Base-by-base conservation (phyloP, 1,139 yeast species). In the Taphrina wiesneri region DNA sequence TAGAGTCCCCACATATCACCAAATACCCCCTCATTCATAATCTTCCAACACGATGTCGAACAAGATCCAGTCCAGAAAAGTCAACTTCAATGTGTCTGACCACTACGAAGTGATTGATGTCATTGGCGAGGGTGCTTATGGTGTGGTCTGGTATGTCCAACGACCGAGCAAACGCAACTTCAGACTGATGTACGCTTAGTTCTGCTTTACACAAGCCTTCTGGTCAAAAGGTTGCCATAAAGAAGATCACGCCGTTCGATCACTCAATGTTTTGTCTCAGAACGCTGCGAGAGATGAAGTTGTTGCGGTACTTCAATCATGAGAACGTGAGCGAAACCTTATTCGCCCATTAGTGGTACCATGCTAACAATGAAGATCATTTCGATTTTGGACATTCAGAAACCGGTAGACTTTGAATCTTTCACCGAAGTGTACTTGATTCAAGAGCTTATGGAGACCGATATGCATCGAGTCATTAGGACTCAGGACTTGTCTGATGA, bases 41-140 rank as follows among this genome's bases (percentile, higher is more conserved):
- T 51, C 11, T 21, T 19, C 1, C 17, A n/a, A 45, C 49, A 30
- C 26, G 15, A 51, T 54, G 67, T 59, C 67, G 36, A 30, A 13
- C 36, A 56, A 45, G n/a, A 52, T 26, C 25, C 60, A 54, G 41
- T 36, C 68, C 32, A 73, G 88, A 66, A 83, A 84, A 69, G 84
- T 88, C 64, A 83, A 92, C 21, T 92, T 92, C 79, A 90, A 91
- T 74, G 95, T 93, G 28, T 87, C 95, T 52, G 90, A 89, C 68
- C 90, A 89, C 73, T 92, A 92, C 76, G 90, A 90, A 75, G 85
- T 92, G 60, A 80, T 86, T 52, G 95, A 89, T 72, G 85, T 92
- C 19, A 89, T 90, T 15, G 99, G 99, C 5, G 97, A 92, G 76
- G 99, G 99, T n/a, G 99, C 99, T 0, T 93, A 93, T 74, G 99